Evolutionary conservation across 257 asterid genomes (phyloP).

Genomic region (Ballota nigra): DNA sequence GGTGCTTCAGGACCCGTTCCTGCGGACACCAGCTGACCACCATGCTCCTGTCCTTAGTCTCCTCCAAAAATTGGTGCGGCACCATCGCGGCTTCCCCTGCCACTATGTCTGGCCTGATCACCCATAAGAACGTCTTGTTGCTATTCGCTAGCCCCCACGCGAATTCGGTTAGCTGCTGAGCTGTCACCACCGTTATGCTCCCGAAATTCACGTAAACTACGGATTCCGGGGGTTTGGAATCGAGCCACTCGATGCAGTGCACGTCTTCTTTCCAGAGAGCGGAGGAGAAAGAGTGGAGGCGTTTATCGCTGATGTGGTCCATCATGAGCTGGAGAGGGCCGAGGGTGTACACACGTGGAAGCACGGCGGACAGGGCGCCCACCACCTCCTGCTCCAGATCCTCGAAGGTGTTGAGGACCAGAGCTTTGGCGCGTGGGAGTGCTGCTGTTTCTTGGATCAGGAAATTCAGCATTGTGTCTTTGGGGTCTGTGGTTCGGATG

Average conservation of each 20-base stretch:
- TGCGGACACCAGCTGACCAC: conserved; percentile 53
- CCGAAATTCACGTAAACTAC: conserved; percentile 60
- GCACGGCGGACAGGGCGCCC: conserved; percentile 30
- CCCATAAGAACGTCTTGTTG: conserved; percentile 47
- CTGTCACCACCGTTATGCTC: conserved; percentile 46
- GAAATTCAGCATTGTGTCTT: conserved; percentile 45
- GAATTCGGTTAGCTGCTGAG: conserved; percentile 42
- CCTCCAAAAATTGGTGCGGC: conserved; percentile 40
- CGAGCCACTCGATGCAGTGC: conserved; percentile 42
- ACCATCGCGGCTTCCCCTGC: conserved; percentile 40
- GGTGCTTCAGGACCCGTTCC: conserved; percentile 46
- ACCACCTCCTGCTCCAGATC: conserved; percentile 38
- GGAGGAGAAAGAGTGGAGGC: conserved; percentile 22
- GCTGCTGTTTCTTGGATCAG: conserved; percentile 21
- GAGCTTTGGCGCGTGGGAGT: conserved; percentile 29
- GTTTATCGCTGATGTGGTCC: conserved; percentile 24
- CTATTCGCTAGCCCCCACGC: conserved; percentile 59
- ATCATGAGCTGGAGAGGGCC: conserved; percentile 47
- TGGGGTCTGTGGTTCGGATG: conserved; percentile 43
- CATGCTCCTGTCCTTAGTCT: conserved; percentile 44
- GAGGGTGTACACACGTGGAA: conserved; percentile 27
- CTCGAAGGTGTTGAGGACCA: conserved; percentile 53
- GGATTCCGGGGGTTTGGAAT: conserved; percentile 30
- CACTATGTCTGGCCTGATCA: conserved; percentile 51
- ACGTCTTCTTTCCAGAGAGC: conserved; percentile 51